Percentiles rank a stretch among this genome's conserved stretches.
Evolutionary conservation across 805 yeast species (phyloP).

Genomic region (Starmerella sp.): DNA sequence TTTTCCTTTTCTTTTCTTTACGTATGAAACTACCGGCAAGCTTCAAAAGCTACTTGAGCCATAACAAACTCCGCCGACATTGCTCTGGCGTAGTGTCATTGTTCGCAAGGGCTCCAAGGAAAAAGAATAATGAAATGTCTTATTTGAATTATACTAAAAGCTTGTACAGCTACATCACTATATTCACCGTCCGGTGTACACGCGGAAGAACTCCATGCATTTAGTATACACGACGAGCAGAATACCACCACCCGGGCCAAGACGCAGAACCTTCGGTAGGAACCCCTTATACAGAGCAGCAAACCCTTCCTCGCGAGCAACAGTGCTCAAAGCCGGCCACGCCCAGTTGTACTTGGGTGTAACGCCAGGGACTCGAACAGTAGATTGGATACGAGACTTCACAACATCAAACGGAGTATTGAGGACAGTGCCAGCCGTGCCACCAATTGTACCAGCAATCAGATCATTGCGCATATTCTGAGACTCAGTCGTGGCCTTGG

Average conservation of each 20-base stretch:
- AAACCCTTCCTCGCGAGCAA: constrained; percentile 85
- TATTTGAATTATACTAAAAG: too few species aligned
- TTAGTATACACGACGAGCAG: constrained; percentile 91
- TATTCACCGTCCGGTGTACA: constrained; percentile 2
- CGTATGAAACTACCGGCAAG: too few species aligned
- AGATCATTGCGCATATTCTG: constrained; percentile 79
- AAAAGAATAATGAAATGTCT: too few species aligned
- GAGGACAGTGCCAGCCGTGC: constrained; percentile 87
- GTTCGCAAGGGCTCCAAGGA: too few species aligned
- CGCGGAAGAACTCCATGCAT: constrained; percentile 77
- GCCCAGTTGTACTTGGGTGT: constrained; percentile 89
- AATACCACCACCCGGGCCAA: constrained; percentile 99
- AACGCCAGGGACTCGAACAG: constrained; percentile 55
- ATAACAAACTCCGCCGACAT: too few species aligned
- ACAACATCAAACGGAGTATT: constrained; percentile 96
- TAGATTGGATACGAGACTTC: constrained; percentile 86
- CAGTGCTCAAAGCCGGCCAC: constrained; percentile 59
- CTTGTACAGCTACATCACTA: too few species aligned
- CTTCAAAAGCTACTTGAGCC: too few species aligned
- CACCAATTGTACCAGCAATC: constrained; percentile 91
- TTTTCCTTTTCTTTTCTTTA: not conserved
- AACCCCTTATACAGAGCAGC: constrained; percentile 89
- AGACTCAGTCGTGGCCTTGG: constrained; percentile 56
- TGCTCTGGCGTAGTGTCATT: too few species aligned
- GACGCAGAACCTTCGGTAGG: constrained; percentile 89